phyloP scores from a whole-genome alignment of 2,329 filamentous ascomycete species.

The Trichoderma simmonsii region DNA sequence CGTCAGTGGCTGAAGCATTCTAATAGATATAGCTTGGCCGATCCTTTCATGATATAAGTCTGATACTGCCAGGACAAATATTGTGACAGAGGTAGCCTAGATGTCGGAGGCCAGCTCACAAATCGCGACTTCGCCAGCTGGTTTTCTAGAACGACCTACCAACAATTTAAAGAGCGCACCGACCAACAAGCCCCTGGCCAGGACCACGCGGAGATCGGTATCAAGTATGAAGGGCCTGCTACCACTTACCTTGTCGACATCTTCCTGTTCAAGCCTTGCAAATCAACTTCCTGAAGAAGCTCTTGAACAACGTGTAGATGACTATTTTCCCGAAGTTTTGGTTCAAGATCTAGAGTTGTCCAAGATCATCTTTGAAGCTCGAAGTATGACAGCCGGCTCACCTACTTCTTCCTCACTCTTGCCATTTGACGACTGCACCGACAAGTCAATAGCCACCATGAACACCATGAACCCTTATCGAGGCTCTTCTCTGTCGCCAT shows the following conservation, averaged over 20 bases:
- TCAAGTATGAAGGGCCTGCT: slow-evolving; percentile 40
- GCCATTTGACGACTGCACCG: background rate
- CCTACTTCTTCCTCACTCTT: slow-evolving; percentile 33
- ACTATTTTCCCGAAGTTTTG: slow-evolving; percentile 56
- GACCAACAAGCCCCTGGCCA: slow-evolving; percentile 22
- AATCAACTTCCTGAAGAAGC: slow-evolving; percentile 24
- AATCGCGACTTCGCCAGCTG: slow-evolving; percentile 3
- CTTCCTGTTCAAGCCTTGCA: slow-evolving; percentile 26
- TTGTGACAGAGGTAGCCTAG: background rate
- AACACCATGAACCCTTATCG: background rate
- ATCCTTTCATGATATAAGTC: background rate
- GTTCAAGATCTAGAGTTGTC: slow-evolving; percentile 52
- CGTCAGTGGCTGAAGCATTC: background rate
- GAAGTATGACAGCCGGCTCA: slow-evolving; percentile 51
- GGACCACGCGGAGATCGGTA: slow-evolving; percentile 34
- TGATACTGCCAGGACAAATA: background rate
- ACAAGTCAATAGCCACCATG: background rate
- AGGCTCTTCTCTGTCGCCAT: slow-evolving; percentile 25
- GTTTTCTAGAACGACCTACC: slow-evolving; percentile 13
- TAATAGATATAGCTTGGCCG: background rate
- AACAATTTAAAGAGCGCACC: slow-evolving; percentile 16
- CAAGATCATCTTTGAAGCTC: slow-evolving; percentile 46
- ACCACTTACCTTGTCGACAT: slow-evolving; percentile 34
- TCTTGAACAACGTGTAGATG: slow-evolving; percentile 33
- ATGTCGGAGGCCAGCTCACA: slow-evolving; percentile 14